Evolutionary conservation across 108 stramenopile genomes (phyloP).

Genomic region (Skeletonema grethae): DNA sequence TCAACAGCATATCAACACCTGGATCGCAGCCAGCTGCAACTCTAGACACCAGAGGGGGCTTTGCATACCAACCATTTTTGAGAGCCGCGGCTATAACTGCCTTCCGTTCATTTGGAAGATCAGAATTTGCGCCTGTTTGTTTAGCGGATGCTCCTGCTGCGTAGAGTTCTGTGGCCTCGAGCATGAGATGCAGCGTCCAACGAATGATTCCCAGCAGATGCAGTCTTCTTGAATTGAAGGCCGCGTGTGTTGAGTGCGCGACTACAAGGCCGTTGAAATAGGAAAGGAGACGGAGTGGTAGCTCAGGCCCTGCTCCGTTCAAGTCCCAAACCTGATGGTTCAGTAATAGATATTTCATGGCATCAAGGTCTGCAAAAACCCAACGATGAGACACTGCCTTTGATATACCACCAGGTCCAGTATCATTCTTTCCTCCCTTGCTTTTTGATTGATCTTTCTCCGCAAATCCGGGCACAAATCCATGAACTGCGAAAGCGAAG

Average conservation of each 20-base stretch:
- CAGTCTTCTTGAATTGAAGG: constrained; percentile 86
- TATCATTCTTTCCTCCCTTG: constrained; percentile 32
- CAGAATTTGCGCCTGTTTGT: constrained; percentile 26
- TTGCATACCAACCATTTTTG: constrained; percentile 62
- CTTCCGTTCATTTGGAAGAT: constrained; percentile 21
- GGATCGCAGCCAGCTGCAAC: constrained; percentile 88
- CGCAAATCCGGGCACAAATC: constrained; percentile 60
- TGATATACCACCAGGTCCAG: constrained; percentile 20
- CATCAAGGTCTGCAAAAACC: constrained; percentile 88
- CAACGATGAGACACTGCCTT: constrained; percentile 64
- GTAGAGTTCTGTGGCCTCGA: constrained; percentile 86
- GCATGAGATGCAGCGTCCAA: constrained; percentile 88
- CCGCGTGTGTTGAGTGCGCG: constrained; percentile 76
- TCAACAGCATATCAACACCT: constrained; percentile 71
- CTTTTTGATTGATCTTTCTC: constrained; percentile 44
- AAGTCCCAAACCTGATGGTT: constrained; percentile 93
- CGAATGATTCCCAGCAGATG: constrained; percentile 83
- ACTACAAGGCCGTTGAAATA: constrained; percentile 81
- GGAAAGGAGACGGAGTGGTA: constrained; percentile 74
- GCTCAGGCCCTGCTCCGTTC: constrained; percentile 64
- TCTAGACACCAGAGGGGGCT: constrained; percentile 64
- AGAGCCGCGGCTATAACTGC: constrained; percentile 39
- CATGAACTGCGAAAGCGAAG: constrained; percentile 86
- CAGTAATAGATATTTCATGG: constrained; percentile 87
- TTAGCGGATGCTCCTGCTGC: constrained; percentile 53